Evolutionary conservation across 139 green algal genomes (phyloP), one percentile per base, ranked within the genome.

Genomic region (Chlamydomonas incerta): DNA sequence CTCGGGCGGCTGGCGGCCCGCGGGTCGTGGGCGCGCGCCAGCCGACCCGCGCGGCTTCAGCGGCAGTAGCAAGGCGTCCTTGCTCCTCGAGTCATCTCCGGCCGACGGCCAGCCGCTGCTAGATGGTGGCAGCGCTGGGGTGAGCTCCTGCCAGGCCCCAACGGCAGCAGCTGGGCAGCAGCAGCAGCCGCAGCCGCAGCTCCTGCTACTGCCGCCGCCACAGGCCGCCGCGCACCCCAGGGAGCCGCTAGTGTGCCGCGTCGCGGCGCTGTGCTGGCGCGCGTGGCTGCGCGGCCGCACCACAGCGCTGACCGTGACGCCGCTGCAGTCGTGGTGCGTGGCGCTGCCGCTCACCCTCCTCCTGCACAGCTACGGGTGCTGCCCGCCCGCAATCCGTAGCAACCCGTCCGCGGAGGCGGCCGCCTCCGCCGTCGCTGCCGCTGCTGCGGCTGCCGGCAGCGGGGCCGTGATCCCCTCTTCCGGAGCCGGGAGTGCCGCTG

Each of bases 261-360:
- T 63, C 46, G 33, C 24, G 34, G 63, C 29, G 46, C 41, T 29
- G n/a, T 1, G 41, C 20, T 83, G 77, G 77, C 63, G 63, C 9
- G 13, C 21, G 2, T 83, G 77, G 77, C 62, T 83, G 63, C 63
- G 77, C 29, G 74, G 77, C 63, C 77, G 77, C 29, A 28, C 0
- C 29, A 2, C 35, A 29, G 77, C 63, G 37, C 60, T 83, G 41
- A 62, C 63, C 23, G 77, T 65, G 63, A 83, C 77, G 77, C 60
- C 77, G n/a, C 77, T 74, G 63, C 31, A 66, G 20, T 83, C 29
- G 18, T 83, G 77, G 77, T 17, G 34, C 21, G 5, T 83, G 15
- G 77, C 77, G 24, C 58, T 83, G 23, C 77, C 77, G 11, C 29
- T 46, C 1, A 83, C 77, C 29, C 63, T 83, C 63, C 41, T 83